These are phyloP conservation scores for Solanum commersonii DNA, from an alignment of 257 asterid species.

Conservation along the genomic window DNA sequence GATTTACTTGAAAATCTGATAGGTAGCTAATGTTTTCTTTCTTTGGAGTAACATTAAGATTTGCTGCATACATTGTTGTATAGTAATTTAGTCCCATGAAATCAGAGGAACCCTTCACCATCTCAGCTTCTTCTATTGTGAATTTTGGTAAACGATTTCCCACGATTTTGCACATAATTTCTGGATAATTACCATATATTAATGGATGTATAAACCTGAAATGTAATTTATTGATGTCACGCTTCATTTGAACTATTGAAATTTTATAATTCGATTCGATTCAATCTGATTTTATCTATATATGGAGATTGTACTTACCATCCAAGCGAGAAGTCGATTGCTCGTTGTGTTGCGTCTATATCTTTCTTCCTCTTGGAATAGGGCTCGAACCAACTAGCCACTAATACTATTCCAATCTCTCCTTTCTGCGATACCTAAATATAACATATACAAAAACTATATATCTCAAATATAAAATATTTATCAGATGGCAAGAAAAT, in stretches of 20 bases:
- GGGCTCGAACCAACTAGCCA: constrained; percentile 7
- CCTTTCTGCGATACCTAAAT: background rate
- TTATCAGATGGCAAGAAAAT: background rate
- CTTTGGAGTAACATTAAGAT: background rate
- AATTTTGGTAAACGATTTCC: background rate
- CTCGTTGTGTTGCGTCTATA: background rate
- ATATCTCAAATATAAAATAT: background rate
- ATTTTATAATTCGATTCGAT: background rate
- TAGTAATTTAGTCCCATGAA: background rate
- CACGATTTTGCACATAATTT: background rate
- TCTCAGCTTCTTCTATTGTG: background rate
- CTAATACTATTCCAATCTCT: background rate
- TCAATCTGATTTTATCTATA: background rate
- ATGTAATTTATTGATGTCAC: background rate
- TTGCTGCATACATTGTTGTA: background rate
- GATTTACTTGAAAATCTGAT: background rate
- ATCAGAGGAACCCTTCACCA: background rate
- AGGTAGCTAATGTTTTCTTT: background rate
- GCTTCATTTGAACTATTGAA: background rate
- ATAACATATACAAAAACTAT: background rate
- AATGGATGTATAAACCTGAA: constrained; percentile 1
- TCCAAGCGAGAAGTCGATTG: constrained; percentile 17
- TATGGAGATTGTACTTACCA: constrained; percentile 7
- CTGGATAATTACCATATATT: background rate
- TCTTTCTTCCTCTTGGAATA: background rate